These are phyloP conservation scores for Tritrichomonas musculus DNA, from an alignment of 208 protist genomes.

Conservation along the genomic window DNA sequence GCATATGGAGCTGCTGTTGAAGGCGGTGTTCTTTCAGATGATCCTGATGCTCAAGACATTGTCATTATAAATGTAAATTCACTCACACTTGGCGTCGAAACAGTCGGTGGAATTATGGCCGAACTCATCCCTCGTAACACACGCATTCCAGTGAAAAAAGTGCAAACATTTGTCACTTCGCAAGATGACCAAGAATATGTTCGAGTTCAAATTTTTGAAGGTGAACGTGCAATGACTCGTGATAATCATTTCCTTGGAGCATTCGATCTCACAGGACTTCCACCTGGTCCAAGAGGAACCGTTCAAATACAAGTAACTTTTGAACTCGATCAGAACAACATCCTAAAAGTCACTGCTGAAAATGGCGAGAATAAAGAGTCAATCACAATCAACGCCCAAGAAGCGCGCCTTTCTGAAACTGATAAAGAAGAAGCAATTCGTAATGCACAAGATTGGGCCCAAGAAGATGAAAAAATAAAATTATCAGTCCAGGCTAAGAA, in stretches of 20 bases:
- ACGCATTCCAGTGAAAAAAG: conserved; percentile 60
- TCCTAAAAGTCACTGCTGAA: conserved; percentile 85
- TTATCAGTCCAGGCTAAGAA: not conserved
- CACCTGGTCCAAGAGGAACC: conserved; percentile 55
- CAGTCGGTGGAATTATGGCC: conserved; percentile 76
- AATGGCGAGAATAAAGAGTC: conserved; percentile 64
- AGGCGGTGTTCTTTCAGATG: conserved; percentile 74
- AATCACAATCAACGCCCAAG: conserved; percentile 23
- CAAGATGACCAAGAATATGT: conserved; percentile 95
- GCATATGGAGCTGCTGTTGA: conserved; percentile 94
- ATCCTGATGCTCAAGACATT: conserved; percentile 53
- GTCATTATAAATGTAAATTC: conserved; percentile 72
- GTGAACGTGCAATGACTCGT: conserved; percentile 86
- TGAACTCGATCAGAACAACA: conserved; percentile 93
- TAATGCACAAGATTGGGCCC: not conserved
- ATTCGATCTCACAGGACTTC: conserved; percentile 77
- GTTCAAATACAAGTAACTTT: conserved; percentile 90
- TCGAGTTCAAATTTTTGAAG: conserved; percentile 97
- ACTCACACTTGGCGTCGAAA: conserved; percentile 60
- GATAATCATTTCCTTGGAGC: conserved; percentile 96
- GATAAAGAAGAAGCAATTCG: not conserved
- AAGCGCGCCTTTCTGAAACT: not conserved
- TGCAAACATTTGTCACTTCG: conserved; percentile 81
- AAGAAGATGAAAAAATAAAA: not conserved
- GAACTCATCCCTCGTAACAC: conserved; percentile 68